A percentile compares a stretch with the other conserved stretches of the same genome.
phyloP scores from a whole-genome alignment of 768 basidiomycete species.

The Mrakia gelida region DNA sequence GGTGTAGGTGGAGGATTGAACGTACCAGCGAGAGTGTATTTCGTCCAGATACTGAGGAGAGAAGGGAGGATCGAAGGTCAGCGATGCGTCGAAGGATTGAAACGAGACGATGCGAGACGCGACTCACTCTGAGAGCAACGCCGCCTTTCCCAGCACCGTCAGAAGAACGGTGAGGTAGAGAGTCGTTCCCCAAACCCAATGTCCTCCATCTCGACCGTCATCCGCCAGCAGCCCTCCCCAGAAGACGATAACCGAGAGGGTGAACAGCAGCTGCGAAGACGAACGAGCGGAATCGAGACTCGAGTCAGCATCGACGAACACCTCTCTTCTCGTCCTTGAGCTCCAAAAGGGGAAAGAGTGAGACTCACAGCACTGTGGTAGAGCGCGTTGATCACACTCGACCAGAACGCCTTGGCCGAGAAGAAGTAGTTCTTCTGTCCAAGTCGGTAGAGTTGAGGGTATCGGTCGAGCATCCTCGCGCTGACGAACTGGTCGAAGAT shows the following conservation, averaged over 20 bases:
- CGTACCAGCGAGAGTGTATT: conserved; percentile 89
- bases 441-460: conserved; percentile 90
- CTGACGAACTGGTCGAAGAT: conserved; percentile 98
- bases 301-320: neutral
- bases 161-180: conserved; percentile 89
- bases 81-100: neutral
- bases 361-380: conserved; percentile 76
- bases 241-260: conserved; percentile 82
- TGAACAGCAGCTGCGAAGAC: conserved; percentile 65
- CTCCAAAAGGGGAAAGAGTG: too few species aligned
- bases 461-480: conserved; percentile 90
- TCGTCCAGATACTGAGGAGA: conserved; percentile 84
- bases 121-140: conserved; percentile 89
- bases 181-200: conserved; percentile 98
- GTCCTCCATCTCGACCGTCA: conserved; percentile 77
- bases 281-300: neutral
- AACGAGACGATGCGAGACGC: conserved; percentile 28
- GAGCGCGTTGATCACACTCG: conserved; percentile 82
- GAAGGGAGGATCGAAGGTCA: conserved; percentile 23
- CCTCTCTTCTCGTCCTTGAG: conserved; percentile 6
- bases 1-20: neutral
- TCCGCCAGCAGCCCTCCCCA: conserved; percentile 85
- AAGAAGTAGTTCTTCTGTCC: conserved; percentile 89
- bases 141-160: conserved; percentile 95
- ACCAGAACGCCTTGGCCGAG: conserved; percentile 65